phyloP scores from a whole-genome alignment of 352 stramenopile genomes.

The Globisporangium megalacanthum region DNA sequence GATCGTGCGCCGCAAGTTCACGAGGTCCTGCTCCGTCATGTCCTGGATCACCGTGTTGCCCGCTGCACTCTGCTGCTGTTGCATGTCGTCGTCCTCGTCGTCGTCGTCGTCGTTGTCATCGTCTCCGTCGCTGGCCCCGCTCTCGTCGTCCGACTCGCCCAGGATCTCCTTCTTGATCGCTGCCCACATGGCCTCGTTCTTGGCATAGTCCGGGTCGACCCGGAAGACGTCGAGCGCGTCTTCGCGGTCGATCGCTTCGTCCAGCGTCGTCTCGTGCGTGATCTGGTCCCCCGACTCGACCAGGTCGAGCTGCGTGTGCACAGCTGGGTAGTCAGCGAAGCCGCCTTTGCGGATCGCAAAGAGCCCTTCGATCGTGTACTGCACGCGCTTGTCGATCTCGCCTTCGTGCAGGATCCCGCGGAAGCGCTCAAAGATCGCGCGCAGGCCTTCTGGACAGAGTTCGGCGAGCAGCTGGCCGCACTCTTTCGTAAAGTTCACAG shows the following conservation, averaged over 20 bases:
- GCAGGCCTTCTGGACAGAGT: constrained; percentile 85
- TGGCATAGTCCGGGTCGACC: constrained; percentile 92
- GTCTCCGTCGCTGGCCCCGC: constrained; percentile 27
- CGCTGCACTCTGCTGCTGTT: constrained; percentile 17
- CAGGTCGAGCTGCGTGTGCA: constrained; percentile 95
- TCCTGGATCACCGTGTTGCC: constrained; percentile 87
- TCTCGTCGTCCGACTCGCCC: constrained; percentile 87
- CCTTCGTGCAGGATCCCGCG: constrained; percentile 97
- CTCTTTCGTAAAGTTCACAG: constrained; percentile 97
- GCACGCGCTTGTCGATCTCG: constrained; percentile 95
- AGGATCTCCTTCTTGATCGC: constrained; percentile 97
- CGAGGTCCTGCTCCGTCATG: constrained; percentile 96
- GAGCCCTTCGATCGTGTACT: constrained; percentile 98
- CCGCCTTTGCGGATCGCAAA: constrained; percentile 95
- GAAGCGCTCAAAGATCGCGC: constrained; percentile 97
- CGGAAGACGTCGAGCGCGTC: constrained; percentile 96
- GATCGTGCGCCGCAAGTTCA: constrained; percentile 97
- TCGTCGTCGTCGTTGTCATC: constrained; percentile 56
- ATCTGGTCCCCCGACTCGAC: constrained; percentile 99
- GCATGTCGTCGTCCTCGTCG: constrained; percentile 37
- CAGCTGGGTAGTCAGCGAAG: constrained; percentile 93
- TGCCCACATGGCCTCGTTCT: constrained; percentile 96
- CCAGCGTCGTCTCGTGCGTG: constrained; percentile 95
- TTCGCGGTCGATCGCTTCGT: constrained; percentile 95
- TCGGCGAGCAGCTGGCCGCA: constrained; percentile 88